Evolutionary conservation across 2,329 filamentous ascomycete genomes (phyloP).

Genomic region (Fusarium sambucinum): DNA sequence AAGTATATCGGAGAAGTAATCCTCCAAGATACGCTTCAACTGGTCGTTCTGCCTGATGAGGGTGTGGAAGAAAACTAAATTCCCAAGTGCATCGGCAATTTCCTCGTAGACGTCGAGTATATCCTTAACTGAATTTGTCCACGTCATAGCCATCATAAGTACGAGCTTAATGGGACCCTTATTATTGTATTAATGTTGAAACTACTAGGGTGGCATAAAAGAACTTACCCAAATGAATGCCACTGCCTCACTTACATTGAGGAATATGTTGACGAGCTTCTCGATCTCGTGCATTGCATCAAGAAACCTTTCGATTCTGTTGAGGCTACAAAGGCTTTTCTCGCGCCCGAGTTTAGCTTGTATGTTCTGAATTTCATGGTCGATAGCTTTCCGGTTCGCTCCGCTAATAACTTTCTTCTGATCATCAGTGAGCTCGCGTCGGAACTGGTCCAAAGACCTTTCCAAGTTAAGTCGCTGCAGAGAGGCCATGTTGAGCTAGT

Average conservation of each 20-base stretch:
- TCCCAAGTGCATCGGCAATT: rapidly evolving
- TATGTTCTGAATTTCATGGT: background rate
- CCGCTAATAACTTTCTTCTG: background rate
- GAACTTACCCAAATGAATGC: background rate
- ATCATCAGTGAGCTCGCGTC: background rate
- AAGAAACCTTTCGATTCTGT: background rate
- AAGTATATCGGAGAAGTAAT: background rate
- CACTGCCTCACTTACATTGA: background rate
- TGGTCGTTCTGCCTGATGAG: background rate
- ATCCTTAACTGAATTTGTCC: background rate
- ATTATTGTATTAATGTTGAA: no score
- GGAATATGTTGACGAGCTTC: background rate
- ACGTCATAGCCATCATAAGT: background rate
- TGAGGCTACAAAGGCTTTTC: rapidly evolving
- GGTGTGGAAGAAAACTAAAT: background rate
- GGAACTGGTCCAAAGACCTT: background rate
- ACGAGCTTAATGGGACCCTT: background rate
- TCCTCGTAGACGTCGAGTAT: background rate
- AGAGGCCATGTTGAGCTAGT: background rate
- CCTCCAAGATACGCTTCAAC: background rate
- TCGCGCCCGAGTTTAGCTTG: rapidly evolving
- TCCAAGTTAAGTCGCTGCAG: background rate
- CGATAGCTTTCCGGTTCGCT: background rate
- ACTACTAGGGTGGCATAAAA: no score
- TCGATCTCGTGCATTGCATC: background rate